These are phyloP conservation scores for Colletotrichum paranaense DNA, from an alignment of 2,329 filamentous ascomycete species.

Conservation along the genomic window DNA sequence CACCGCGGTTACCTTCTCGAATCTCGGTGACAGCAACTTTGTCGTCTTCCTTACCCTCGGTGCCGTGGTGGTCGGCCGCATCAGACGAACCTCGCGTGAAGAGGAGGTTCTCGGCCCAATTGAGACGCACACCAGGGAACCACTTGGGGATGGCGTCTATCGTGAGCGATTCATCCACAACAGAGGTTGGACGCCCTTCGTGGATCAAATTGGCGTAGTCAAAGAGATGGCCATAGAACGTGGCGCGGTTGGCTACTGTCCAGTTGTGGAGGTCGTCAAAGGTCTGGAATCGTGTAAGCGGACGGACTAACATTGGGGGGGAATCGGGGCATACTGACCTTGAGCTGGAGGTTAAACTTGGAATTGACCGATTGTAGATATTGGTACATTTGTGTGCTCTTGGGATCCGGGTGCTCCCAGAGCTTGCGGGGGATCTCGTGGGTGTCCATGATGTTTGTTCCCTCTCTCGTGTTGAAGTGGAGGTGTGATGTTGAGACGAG, in stretches of 20 bases:
- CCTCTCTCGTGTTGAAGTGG: not conserved
- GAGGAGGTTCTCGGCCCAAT: constrained; percentile 85
- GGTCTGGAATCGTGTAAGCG: constrained; percentile 53
- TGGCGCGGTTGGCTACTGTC: constrained; percentile 69
- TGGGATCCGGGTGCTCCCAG: constrained; percentile 74
- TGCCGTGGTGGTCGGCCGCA: constrained; percentile 60
- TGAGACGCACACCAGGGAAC: constrained; percentile 80
- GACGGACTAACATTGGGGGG: not conserved
- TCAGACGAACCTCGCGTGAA: constrained; percentile 61
- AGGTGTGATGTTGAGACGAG: not conserved
- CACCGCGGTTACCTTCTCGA: constrained; percentile 69
- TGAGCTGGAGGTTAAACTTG: constrained; percentile 65
- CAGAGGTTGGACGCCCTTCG: constrained; percentile 65
- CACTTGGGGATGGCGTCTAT: constrained; percentile 80
- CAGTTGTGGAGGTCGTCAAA: constrained; percentile 78
- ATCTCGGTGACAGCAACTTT: constrained; percentile 80
- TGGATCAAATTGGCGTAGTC: constrained; percentile 70
- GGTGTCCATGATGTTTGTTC: constrained; percentile 42
- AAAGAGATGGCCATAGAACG: constrained; percentile 77
- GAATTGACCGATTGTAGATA: constrained; percentile 76
- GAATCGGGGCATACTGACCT: constrained; percentile 53
- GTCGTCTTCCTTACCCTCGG: constrained; percentile 74
- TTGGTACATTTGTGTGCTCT: constrained; percentile 72
- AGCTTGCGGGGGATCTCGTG: constrained; percentile 67
- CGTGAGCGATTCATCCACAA: constrained; percentile 76